Evolutionary conservation across 805 yeast genomes (phyloP).

Genomic region (Yamadazyma phyllophila): DNA sequence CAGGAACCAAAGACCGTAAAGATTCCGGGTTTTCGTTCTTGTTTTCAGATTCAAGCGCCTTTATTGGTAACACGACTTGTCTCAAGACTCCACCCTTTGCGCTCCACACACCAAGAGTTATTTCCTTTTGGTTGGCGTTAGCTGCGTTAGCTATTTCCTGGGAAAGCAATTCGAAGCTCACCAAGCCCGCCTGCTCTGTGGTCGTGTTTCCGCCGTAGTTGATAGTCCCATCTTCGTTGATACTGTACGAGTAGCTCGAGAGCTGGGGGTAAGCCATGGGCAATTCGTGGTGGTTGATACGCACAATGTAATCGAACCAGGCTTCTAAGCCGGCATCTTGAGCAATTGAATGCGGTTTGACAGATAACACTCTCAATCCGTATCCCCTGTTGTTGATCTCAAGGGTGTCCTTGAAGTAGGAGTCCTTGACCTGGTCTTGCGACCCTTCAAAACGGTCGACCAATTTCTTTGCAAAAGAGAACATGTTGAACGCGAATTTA

Average conservation of each 20-base stretch:
- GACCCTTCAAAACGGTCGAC: slow-evolving; percentile 39
- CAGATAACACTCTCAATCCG: slow-evolving; percentile 38
- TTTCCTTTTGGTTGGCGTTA: slow-evolving; percentile 21
- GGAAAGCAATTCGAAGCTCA: slow-evolving; percentile 42
- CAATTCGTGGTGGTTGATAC: slow-evolving; percentile 68
- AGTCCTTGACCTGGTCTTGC: slow-evolving; percentile 21
- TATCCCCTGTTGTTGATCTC: slow-evolving; percentile 39
- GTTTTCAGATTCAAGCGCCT: slow-evolving; percentile 9
- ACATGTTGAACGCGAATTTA: slow-evolving; percentile 24
- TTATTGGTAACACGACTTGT: slow-evolving; percentile 27
- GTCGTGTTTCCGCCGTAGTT: slow-evolving; percentile 34
- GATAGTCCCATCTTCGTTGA: slow-evolving; percentile 42
- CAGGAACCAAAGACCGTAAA: slow-evolving; percentile 18
- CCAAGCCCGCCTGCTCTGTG: slow-evolving; percentile 31
- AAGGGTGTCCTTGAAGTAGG: slow-evolving; percentile 34
- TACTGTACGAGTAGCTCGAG: slow-evolving; percentile 26
- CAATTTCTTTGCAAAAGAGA: slow-evolving; percentile 43
- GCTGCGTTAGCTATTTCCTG: slow-evolving; percentile 41
- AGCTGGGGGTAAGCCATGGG: slow-evolving; percentile 38
- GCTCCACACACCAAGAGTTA: slow-evolving; percentile 71
- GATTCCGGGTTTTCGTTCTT: slow-evolving; percentile 6
- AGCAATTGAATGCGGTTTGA: slow-evolving; percentile 37
- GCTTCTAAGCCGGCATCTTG: slow-evolving; percentile 55
- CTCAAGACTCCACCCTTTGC: slow-evolving; percentile 74
- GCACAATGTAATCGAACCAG: slow-evolving; percentile 85